Percentiles rank a stretch among this genome's conserved stretches.
Evolutionary conservation across 2,329 filamentous ascomycete species (phyloP).

Genomic region (Pyrenophora teres): DNA sequence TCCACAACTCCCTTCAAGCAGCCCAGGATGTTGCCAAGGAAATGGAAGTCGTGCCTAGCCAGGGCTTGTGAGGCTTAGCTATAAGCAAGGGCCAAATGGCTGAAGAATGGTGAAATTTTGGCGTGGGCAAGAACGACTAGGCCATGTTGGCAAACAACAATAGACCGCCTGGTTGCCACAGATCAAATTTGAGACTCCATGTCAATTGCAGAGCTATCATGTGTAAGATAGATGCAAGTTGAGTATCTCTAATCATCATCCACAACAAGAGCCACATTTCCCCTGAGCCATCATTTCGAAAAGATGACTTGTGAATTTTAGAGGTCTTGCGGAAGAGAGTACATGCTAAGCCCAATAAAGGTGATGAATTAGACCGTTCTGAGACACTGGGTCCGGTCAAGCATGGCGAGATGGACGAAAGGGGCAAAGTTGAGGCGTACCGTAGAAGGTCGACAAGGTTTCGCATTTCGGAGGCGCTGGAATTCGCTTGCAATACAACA

Average conservation of each 20-base stretch:
- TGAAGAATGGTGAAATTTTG: not conserved
- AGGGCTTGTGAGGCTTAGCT: slow-evolving; percentile 12
- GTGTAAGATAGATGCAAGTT: too few relatives aligned
- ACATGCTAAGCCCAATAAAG: not conserved
- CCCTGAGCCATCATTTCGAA: too few relatives aligned
- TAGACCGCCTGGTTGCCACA: too few relatives aligned
- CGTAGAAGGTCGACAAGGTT: not conserved
- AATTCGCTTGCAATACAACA: not conserved
- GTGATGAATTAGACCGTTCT: not conserved
- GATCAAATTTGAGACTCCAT: too few relatives aligned
- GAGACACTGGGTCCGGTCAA: not conserved
- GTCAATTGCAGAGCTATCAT: too few relatives aligned
- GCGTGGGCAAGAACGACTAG: slow-evolving; percentile 1
- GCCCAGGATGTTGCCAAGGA: not conserved
- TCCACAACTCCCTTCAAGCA: slow-evolving; percentile 1
- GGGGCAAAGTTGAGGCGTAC: not conserved
- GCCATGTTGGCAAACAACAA: not conserved
- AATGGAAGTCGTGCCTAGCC: slow-evolving; percentile 2
- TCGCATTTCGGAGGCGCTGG: not conserved
- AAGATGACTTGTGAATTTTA: too few relatives aligned
- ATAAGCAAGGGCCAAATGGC: slow-evolving; percentile 2
- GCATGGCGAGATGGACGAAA: not conserved
- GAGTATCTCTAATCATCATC: too few relatives aligned
- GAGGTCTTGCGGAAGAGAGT: too few relatives aligned
- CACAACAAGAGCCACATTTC: too few relatives aligned